Evolutionary conservation across 257 asterid genomes (phyloP), one percentile per base, ranked within the genome.

Genomic region (Jacaranda mimosifolia): DNA sequence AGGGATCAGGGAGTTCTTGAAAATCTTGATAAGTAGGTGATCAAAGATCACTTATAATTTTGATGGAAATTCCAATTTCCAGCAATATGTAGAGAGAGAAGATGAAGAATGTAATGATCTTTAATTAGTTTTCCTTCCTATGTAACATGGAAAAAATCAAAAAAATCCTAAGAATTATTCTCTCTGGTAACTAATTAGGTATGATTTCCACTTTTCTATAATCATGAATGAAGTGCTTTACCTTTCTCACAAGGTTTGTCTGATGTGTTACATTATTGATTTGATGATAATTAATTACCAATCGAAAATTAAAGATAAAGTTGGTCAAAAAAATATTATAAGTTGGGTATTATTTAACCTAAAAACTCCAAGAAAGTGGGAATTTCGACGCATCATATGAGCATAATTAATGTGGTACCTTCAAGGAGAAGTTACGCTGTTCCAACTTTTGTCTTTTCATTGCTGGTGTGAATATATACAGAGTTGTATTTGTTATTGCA

Each of bases 311-410:
- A 12, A 62, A 70, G 12, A 43, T 67, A 32, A 32, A 42, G 43
- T 36, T 59, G 13, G 7, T 70, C 3, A 52, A 12, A 10, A 62
- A 70, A 70, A 17, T 6, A 42, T 42, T 1, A 42, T 5, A 42
- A 42, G 9, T 3, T 5, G 4, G 1, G 46, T 5, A 53, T 3
- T 63, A 64, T 70, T 81, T 76, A 63, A 71, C 72, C 62, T 71
- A 56, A 76, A 81, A 65, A 76, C 79, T 81, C 85, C 85, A 81
- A 81, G 75, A 81, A 71, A 81, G 81, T 76, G 81, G 85, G 85
- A 76, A 76, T 71, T 81, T 76, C 76, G 56, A 81, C 58, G 82
- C 76, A 73, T 71, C 4, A 67, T 73, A 43, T 35, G 18, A 56
- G 65, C 60, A 63, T 72, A 59, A 75, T 73, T 26, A 26, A 26